These are phyloP conservation scores for Geranium incanum DNA, from an alignment of 441 rosid genomes.

Conservation along the genomic window DNA sequence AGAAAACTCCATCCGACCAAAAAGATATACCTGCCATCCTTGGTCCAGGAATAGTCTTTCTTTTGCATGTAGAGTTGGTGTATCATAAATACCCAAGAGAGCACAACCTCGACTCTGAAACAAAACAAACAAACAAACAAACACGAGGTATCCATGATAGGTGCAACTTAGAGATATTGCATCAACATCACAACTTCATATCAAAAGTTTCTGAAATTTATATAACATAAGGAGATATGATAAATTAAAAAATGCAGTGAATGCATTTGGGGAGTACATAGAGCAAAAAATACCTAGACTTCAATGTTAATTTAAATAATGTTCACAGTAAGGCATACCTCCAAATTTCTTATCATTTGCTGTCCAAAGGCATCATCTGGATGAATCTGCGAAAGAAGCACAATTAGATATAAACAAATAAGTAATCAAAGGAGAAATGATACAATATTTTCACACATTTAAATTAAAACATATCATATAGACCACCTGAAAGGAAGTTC, in stretches of 20 bases:
- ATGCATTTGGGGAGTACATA: neutral
- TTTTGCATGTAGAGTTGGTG: conserved; percentile 79
- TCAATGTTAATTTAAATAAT: neutral
- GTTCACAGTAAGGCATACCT: conserved; percentile 37
- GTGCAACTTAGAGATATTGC: neutral
- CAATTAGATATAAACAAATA: conserved; percentile 16
- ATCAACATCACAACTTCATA: conserved; percentile 10
- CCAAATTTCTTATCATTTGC: conserved; percentile 93
- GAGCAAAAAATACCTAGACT: neutral
- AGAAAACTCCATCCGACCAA: neutral
- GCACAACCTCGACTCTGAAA: conserved; percentile 90
- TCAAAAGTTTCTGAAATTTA: neutral
- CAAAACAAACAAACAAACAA: conserved; percentile 8
- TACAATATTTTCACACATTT: neutral
- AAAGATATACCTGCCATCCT: conserved; percentile 82
- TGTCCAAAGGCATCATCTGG: conserved; percentile 97
- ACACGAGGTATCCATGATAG: neutral
- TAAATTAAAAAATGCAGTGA: neutral
- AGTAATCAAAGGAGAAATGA: neutral
- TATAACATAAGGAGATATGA: neutral
- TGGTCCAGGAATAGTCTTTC: conserved; percentile 72
- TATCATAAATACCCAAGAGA: conserved; percentile 65
- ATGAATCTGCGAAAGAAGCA: conserved; percentile 54
- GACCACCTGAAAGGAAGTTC: conserved; percentile 10
- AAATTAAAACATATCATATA: neutral